Base-by-base conservation (phyloP, 1,139 yeast species). In the Pichia terricola region DNA sequence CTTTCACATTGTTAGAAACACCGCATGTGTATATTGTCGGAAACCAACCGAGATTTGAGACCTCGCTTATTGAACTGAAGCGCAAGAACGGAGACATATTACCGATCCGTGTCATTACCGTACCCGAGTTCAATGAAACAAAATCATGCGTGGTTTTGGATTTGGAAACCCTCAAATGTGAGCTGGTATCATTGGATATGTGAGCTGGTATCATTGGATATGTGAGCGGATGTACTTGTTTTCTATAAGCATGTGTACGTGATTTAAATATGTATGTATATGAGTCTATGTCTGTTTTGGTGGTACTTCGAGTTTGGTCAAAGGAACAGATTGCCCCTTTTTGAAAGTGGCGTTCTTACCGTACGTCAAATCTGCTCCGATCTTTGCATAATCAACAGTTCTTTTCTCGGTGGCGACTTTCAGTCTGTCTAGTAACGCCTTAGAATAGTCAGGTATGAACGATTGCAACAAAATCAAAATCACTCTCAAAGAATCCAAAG, bases 11-110 rank as follows among this genome's bases (percentile, higher is more conserved):
- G 33, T 67, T 67, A 5, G 84, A 82, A 55, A 75, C 85, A 26
- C 98, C 98, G 0, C 91, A 87, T 58, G 79, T 89, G 2, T 87
- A 84, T 58, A 77, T 87, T 56, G 86, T 78, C 1, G 97, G 96
- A 0, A 89, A 89, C 59, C 96, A 88, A 61, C 75, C 78, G 0
- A 57, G 61, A 32, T 88, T 69, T 60, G 77, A 66, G 39, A 61
- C 78, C 0, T 53, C 64, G 0, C 31, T 49, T 11, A 55, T 69
- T 22, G 55, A 56, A 16, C 46, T 63, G 3, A 54, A 58, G 9
- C 65, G 66, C 3, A 62, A 63, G 5, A 61, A 64, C 32, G 62
- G 66, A 11, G 65, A 61, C 16, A 57, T 52, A 6, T 46, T 59
- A 4, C 52, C 59, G 2, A 75, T 81, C 8, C 65, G 78, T 38